Conservation (phyloP, 129 eudicot species). For the Centella asiatica region DNA sequence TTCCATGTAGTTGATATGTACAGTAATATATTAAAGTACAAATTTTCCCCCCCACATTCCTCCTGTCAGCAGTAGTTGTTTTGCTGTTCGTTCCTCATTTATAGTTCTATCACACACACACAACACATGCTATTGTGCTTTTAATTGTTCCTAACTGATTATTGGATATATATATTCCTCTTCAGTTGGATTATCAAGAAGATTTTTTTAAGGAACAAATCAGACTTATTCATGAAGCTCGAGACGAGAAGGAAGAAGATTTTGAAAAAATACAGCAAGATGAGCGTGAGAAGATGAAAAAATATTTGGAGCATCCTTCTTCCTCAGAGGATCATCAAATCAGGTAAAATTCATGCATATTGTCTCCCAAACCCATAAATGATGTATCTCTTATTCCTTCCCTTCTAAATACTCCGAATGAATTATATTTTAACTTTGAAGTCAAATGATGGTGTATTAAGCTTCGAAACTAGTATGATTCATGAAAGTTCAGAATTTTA, state of each 20-base stretch:
- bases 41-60: too few relatives aligned
- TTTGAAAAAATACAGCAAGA: conserved; percentile 69
- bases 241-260: conserved; percentile 40
- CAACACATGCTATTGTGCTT: too few relatives aligned
- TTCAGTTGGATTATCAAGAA: conserved; percentile 75
- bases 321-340: conserved; percentile 22
- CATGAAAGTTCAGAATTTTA: too few relatives aligned
- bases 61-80: too few relatives aligned
- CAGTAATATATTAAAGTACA: too few relatives aligned
- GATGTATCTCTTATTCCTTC: neutral
- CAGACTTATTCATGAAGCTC: conserved; percentile 35
- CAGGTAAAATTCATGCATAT: conserved; percentile 27
- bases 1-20: too few relatives aligned
- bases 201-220: conserved; percentile 61
- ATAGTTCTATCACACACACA: neutral
- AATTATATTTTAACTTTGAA: too few relatives aligned
- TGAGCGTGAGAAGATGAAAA: conserved; percentile 33
- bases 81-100: too few relatives aligned
- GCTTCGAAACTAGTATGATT: too few relatives aligned
- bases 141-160: neutral
- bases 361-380: neutral
- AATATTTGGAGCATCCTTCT: conserved; percentile 19
- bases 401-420: too few relatives aligned
- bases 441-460: too few relatives aligned
- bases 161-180: neutral